These are phyloP conservation scores for Posidonia oceanica DNA, from an alignment of 116 monocot species.

Conservation along the genomic window DNA sequence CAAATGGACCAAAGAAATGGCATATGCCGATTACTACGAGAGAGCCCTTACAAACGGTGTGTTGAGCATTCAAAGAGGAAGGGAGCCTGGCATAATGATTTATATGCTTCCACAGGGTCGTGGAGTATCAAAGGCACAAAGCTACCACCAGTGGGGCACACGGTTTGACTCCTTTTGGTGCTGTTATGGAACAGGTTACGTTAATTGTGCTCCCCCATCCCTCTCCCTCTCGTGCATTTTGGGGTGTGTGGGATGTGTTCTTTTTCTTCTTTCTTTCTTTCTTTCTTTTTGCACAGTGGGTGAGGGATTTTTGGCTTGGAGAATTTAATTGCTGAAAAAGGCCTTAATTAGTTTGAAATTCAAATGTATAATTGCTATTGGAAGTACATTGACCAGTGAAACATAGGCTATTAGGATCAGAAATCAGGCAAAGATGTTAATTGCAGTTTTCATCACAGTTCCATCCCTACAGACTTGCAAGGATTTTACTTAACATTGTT, in stretches of 20 bases:
- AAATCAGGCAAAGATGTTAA: too few species aligned
- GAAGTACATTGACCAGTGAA: too few species aligned
- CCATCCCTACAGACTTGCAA: too few species aligned
- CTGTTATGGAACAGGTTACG: constrained; percentile 92
- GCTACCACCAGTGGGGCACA: constrained; percentile 88
- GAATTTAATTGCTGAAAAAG: too few species aligned
- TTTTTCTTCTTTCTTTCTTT: neutral
- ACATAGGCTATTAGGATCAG: too few species aligned
- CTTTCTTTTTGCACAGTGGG: too few species aligned
- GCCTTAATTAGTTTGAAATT: too few species aligned
- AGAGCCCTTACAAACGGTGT: constrained; percentile 94
- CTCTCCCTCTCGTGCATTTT: neutral
- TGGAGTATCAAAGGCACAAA: constrained; percentile 70
- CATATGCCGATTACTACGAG: constrained; percentile 95
- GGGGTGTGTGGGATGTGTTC: too few species aligned
- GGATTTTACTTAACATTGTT: too few species aligned
- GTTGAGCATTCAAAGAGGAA: constrained; percentile 52
- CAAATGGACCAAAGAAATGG: constrained; percentile 82
- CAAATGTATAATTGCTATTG: too few species aligned
- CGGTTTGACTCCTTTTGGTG: constrained; percentile 86
- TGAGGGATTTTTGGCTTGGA: too few species aligned
- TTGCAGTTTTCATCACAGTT: too few species aligned
- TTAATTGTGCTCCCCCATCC: neutral
- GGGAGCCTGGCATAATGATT: constrained; percentile 81
- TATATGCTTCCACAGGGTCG: constrained; percentile 90